These are phyloP conservation scores for Fragilaria crotonensis DNA, from an alignment of 108 stramenopile species.

Conservation along the genomic window DNA sequence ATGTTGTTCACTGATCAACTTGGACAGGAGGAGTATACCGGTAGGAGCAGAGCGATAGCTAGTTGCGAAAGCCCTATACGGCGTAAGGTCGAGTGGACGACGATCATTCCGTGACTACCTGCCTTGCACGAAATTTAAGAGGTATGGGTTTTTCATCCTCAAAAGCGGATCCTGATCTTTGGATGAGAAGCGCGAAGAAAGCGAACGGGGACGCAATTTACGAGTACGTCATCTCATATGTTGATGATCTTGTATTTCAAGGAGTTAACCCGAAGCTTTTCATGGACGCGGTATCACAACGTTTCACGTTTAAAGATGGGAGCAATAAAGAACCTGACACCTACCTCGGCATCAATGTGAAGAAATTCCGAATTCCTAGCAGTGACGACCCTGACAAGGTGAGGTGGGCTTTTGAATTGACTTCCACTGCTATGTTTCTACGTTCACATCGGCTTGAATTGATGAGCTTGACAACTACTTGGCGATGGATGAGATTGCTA, in stretches of 20 bases:
- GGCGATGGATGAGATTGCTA: no score
- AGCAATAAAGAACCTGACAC: constrained; percentile 27
- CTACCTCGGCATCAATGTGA: constrained; percentile 31
- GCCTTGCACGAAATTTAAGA: constrained; percentile 9
- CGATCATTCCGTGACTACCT: constrained; percentile 9
- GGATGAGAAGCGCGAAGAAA: no score
- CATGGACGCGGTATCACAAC: constrained; percentile 23
- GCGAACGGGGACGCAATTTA: constrained; percentile 2
- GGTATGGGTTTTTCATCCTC: constrained; percentile 13
- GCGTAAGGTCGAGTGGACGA: constrained; percentile 10
- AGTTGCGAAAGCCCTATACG: constrained; percentile 12
- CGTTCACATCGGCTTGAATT: no score
- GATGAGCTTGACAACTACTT: no score
- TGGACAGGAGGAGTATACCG: constrained; percentile 1
- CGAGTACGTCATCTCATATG: no score
- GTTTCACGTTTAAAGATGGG: constrained; percentile 29
- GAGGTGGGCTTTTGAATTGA: constrained; percentile 4
- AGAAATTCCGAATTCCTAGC: background rate
- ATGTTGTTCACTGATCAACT: constrained; percentile 9
- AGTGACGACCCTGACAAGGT: no score
- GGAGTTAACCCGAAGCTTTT: constrained; percentile 3
- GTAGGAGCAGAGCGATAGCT: constrained; percentile 4
- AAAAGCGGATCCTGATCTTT: constrained; percentile 24
- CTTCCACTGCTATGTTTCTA: constrained; percentile 2
- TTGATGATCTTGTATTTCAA: constrained; percentile 19